phyloP scores from a whole-genome alignment of 306 rosid genomes.

The Fragaria nilgerrensis region DNA sequence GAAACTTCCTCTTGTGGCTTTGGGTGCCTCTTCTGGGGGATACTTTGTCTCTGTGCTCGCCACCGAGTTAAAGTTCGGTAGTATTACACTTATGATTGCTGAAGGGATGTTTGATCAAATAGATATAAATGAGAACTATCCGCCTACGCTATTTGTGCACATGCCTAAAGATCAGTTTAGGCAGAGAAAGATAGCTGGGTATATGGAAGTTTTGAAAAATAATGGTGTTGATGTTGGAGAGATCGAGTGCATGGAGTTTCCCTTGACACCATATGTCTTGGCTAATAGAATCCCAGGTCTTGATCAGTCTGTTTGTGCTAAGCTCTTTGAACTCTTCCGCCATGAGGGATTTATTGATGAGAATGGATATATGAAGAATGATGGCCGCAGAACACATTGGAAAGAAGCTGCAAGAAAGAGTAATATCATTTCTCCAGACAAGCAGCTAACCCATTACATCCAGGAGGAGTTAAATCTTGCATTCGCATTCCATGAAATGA shows the following conservation, averaged over 20 bases:
- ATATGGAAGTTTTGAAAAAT: slow-evolving; percentile 44
- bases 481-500: slow-evolving; percentile 84
- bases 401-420: slow-evolving; percentile 47
- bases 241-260: slow-evolving; percentile 76
- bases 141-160: slow-evolving; percentile 83
- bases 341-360: slow-evolving; percentile 65
- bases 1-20: slow-evolving; percentile 70
- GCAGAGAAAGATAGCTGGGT: slow-evolving; percentile 58
- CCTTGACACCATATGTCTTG: slow-evolving; percentile 52
- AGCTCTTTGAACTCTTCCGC: slow-evolving; percentile 55
- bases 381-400: slow-evolving; percentile 71
- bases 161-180: slow-evolving; percentile 87
- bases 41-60: slow-evolving; percentile 86
- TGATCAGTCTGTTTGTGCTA: slow-evolving; percentile 50
- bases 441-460: slow-evolving; percentile 53
- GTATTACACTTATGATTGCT: slow-evolving; percentile 78
- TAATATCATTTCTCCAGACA: slow-evolving; percentile 32
- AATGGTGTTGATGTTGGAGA: slow-evolving; percentile 69
- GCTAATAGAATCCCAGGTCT: slow-evolving; percentile 76
- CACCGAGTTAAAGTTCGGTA: slow-evolving; percentile 45
- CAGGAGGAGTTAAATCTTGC: slow-evolving; percentile 96
- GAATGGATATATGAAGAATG: slow-evolving; percentile 73
- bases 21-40: slow-evolving; percentile 96
- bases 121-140: slow-evolving; percentile 52
- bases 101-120: slow-evolving; percentile 73